Conservation (phyloP, 345 rosid species). For the Kandelia obovata region DNA sequence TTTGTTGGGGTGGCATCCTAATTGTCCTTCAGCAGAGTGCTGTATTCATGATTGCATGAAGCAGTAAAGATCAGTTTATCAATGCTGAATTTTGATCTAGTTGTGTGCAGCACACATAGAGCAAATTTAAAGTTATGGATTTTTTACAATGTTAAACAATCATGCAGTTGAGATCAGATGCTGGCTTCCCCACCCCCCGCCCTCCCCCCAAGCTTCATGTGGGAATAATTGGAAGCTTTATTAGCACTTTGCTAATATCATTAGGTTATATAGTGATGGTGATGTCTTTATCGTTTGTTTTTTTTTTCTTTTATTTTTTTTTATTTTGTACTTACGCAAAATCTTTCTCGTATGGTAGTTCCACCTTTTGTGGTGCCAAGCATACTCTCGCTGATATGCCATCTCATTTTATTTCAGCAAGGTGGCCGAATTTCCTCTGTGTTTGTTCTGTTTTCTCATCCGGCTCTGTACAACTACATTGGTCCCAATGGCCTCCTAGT, state of each 20-base stretch:
- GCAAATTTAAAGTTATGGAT: too few species aligned
- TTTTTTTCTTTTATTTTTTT: too few species aligned
- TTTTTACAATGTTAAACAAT: not conserved
- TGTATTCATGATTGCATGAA: not conserved
- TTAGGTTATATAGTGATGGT: not conserved
- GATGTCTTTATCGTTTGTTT: not conserved
- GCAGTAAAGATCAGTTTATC: too few species aligned
- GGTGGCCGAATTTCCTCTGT: slow-evolving; percentile 99
- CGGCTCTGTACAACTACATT: slow-evolving; percentile 95
- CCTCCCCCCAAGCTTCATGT: too few species aligned
- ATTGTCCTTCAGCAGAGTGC: not conserved
- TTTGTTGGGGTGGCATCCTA: not conserved
- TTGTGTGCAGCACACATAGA: too few species aligned
- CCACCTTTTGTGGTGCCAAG: not conserved
- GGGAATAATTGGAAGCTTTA: too few species aligned
- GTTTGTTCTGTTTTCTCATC: slow-evolving; percentile 97
- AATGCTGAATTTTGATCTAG: too few species aligned
- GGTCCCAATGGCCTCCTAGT: slow-evolving; percentile 96
- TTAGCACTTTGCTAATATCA: not conserved
- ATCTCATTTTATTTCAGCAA: slow-evolving; percentile 55
- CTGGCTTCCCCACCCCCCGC: too few species aligned
- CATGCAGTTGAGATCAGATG: too few species aligned
- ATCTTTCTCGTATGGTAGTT: not conserved
- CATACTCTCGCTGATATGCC: not conserved
- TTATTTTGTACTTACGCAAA: too few species aligned